Percentiles rank a stretch among this genome's conserved stretches.
Conservation (phyloP, 2,329 filamentous ascomycete genomes). For the Nannizzia gypsea region DNA sequence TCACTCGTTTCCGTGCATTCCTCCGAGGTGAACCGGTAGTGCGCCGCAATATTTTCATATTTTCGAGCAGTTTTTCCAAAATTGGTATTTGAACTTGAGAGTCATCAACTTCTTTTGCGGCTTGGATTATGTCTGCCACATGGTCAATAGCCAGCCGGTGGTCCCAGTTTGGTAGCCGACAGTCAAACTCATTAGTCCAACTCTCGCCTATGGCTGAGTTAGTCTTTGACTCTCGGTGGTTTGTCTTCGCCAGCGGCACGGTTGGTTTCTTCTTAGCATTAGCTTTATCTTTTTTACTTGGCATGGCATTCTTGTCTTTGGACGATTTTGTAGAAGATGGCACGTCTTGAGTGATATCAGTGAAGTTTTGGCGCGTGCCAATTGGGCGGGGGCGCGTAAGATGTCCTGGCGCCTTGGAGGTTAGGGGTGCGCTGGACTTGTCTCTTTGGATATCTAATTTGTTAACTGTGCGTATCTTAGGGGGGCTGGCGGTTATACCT, state of each 20-base stretch:
- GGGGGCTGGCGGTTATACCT: slow-evolving; percentile 22
- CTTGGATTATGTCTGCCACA: not conserved
- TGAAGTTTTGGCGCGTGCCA: not conserved
- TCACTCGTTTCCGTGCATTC: not conserved
- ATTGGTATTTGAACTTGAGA: not conserved
- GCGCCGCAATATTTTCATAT: too few species aligned
- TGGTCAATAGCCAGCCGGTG: not conserved
- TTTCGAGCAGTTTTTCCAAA: not conserved
- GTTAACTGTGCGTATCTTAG: slow-evolving; percentile 8
- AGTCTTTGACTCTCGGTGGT: not conserved
- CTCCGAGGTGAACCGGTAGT: too few species aligned
- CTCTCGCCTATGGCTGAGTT: not conserved
- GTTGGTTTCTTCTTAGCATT: not conserved
- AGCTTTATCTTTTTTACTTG: not conserved
- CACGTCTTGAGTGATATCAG: not conserved
- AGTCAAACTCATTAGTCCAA: not conserved
- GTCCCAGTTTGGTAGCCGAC: not conserved
- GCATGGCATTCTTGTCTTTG: not conserved
- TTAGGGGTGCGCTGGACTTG: not conserved
- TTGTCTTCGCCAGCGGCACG: too few species aligned
- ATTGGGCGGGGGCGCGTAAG: not conserved
- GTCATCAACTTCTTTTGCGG: not conserved
- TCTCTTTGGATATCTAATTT: not conserved
- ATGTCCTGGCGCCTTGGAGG: not conserved
- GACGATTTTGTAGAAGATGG: not conserved